Evolutionary conservation across 1,139 yeast genomes (phyloP).

Genomic region (Suhomyces yuchorum): DNA sequence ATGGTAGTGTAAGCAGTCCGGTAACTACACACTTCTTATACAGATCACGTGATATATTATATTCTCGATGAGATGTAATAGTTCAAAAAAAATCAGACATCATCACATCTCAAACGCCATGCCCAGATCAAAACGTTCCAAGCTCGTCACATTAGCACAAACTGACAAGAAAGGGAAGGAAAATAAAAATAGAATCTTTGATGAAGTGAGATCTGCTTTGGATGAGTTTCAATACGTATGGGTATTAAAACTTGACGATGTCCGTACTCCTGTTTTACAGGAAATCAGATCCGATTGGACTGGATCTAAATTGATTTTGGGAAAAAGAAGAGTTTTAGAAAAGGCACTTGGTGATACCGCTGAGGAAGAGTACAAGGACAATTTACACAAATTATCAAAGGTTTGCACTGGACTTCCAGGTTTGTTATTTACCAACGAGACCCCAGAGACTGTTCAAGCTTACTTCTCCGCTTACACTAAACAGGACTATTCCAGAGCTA

Average conservation of each 20-base stretch:
- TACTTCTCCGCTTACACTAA: conserved; percentile 79
- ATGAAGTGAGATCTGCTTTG: conserved; percentile 80
- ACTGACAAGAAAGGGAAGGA: conserved; percentile 95
- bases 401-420: conserved; percentile 76
- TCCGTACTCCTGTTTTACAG: conserved; percentile 93
- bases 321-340: conserved; percentile 90
- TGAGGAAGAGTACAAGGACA: conserved; percentile 88
- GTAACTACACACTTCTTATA: no score
- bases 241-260: conserved; percentile 86
- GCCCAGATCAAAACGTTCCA: conserved; percentile 96
- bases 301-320: conserved; percentile 85
- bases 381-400: conserved; percentile 68
- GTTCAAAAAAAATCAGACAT: conserved; percentile 3
- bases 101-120: conserved; percentile 35
- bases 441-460: conserved; percentile 77
- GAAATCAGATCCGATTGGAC: conserved; percentile 90
- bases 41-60: neutral
- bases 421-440: conserved; percentile 82
- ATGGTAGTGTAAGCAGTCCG: no score
- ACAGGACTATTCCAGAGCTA: conserved; percentile 88
- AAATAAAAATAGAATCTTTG: conserved; percentile 87
- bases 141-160: conserved; percentile 91
- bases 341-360: conserved; percentile 87
- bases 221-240: conserved; percentile 79
- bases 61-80: conserved; percentile 14